Conservation (phyloP, 2,329 filamentous ascomycete species). For the Colletotrichum salicis region DNA sequence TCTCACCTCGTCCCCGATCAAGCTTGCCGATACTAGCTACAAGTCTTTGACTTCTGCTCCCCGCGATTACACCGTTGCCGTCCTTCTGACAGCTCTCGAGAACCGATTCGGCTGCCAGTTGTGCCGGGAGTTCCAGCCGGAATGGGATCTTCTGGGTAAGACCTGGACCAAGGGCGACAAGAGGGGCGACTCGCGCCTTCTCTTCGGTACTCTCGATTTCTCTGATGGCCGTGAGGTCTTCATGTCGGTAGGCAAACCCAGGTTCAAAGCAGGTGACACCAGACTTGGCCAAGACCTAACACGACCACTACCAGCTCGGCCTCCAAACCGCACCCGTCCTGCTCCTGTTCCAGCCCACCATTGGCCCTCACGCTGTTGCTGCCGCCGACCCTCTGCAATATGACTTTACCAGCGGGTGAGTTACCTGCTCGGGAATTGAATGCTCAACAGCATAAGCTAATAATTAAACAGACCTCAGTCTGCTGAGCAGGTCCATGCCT, state of each 20-base stretch:
- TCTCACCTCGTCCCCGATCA: constrained; percentile 73
- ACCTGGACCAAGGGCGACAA: constrained; percentile 91
- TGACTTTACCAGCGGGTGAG: constrained; percentile 85
- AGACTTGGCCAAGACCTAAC: constrained; percentile 13
- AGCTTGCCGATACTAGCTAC: constrained; percentile 82
- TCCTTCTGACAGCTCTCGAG: constrained; percentile 90
- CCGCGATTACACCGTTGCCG: constrained; percentile 83
- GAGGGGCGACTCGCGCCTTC: constrained; percentile 73
- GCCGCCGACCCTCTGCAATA: constrained; percentile 78
- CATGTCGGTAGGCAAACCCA: constrained; percentile 74
- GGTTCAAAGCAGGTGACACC: background rate
- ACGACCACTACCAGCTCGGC: constrained; percentile 72
- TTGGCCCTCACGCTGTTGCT: constrained; percentile 79
- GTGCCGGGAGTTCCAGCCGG: constrained; percentile 91
- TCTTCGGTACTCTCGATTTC: constrained; percentile 92
- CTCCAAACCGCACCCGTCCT: constrained; percentile 95
- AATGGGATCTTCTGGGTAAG: constrained; percentile 87
- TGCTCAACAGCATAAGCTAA: constrained; percentile 11
- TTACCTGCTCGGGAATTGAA: background rate
- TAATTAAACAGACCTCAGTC: constrained; percentile 67
- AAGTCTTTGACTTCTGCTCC: constrained; percentile 78
- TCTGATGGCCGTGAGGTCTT: constrained; percentile 84
- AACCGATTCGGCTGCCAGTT: constrained; percentile 84
- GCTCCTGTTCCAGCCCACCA: constrained; percentile 85
- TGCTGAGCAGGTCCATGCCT: constrained; percentile 82